Conservation (phyloP, 2,329 filamentous ascomycete species). For the Arthroderma sp. region DNA sequence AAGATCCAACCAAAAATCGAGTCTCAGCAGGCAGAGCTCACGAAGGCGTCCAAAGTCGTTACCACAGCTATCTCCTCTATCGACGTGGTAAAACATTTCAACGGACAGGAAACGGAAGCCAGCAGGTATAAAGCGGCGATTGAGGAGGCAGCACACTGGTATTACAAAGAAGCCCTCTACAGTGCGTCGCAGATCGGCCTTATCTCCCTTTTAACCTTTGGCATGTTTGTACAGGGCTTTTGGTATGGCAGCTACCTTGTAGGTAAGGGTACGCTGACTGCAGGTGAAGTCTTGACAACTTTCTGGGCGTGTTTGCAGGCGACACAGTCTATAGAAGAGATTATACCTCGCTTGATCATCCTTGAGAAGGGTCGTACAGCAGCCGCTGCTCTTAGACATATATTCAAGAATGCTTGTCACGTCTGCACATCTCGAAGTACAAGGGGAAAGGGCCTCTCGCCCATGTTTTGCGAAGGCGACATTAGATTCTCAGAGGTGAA, state of each 20-base stretch:
- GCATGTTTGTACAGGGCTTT: constrained; percentile 78
- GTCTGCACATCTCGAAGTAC: constrained; percentile 13
- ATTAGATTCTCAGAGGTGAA: constrained; percentile 57
- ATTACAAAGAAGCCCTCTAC: constrained; percentile 54
- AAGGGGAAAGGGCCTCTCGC: constrained; percentile 23
- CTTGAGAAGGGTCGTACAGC: constrained; percentile 70
- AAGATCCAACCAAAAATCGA: constrained; percentile 55
- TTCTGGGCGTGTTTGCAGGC: constrained; percentile 74
- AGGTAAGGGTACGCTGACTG: constrained; percentile 42
- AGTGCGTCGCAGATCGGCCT: constrained; percentile 62
- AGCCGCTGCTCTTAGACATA: constrained; percentile 47
- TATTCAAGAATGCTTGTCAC: constrained; percentile 23
- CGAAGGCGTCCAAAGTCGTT: constrained; percentile 57
- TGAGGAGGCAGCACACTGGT: constrained; percentile 48
- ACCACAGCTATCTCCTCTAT: constrained; percentile 61
- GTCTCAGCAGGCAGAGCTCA: constrained; percentile 55
- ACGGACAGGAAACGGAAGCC: constrained; percentile 58
- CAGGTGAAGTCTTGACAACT: constrained; percentile 63
- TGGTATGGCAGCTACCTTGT: constrained; percentile 72
- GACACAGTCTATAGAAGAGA: constrained; percentile 59
- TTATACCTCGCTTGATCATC: constrained; percentile 65
- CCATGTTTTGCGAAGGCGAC: constrained; percentile 47
- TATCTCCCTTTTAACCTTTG: constrained; percentile 60
- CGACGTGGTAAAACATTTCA: constrained; percentile 76
- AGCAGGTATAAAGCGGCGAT: constrained; percentile 52